Evolutionary conservation across 352 stramenopile species (phyloP).

Genomic region (Peronospora belbahrii): DNA sequence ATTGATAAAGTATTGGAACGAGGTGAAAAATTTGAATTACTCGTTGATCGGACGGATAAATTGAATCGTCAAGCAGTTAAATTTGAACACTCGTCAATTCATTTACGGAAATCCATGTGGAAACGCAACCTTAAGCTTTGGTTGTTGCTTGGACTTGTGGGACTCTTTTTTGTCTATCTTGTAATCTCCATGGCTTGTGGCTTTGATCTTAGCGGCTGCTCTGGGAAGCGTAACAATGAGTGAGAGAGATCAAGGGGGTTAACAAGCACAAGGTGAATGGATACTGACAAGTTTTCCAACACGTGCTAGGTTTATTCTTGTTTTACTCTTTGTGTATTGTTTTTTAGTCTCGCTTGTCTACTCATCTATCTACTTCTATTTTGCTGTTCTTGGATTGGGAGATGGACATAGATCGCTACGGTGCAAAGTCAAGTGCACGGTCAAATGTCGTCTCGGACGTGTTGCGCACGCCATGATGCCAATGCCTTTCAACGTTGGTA

Average conservation of each 20-base stretch:
- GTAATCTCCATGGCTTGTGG: conserved; percentile 83
- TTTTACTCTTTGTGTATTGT: background rate
- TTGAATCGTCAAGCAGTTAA: conserved; percentile 95
- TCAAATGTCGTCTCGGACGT: conserved; percentile 70
- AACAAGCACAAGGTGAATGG: conserved; percentile 1
- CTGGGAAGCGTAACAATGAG: conserved; percentile 39
- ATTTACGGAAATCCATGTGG: conserved; percentile 86
- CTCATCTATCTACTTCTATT: conserved; percentile 27
- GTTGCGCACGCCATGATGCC: conserved; percentile 62
- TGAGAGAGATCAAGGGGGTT: too few relatives aligned
- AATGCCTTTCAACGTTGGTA: conserved; percentile 50
- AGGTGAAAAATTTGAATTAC: conserved; percentile 97
- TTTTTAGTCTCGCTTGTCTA: conserved; percentile 6
- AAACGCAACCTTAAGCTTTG: conserved; percentile 86
- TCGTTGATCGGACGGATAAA: conserved; percentile 90
- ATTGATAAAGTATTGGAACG: conserved; percentile 98
- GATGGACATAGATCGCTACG: conserved; percentile 7
- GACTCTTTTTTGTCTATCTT: conserved; percentile 81
- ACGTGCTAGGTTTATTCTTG: conserved; percentile 1
- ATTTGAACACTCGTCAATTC: conserved; percentile 90
- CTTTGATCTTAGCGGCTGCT: conserved; percentile 76
- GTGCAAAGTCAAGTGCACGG: conserved; percentile 62
- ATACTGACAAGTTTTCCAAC: conserved; percentile 1
- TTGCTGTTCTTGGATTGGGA: conserved; percentile 1
- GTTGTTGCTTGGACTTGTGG: conserved; percentile 64